Percentiles rank a stretch among this genome's conserved stretches.
Evolutionary conservation across 352 stramenopile species (phyloP).

Genomic region (Phytophthora europaea): DNA sequence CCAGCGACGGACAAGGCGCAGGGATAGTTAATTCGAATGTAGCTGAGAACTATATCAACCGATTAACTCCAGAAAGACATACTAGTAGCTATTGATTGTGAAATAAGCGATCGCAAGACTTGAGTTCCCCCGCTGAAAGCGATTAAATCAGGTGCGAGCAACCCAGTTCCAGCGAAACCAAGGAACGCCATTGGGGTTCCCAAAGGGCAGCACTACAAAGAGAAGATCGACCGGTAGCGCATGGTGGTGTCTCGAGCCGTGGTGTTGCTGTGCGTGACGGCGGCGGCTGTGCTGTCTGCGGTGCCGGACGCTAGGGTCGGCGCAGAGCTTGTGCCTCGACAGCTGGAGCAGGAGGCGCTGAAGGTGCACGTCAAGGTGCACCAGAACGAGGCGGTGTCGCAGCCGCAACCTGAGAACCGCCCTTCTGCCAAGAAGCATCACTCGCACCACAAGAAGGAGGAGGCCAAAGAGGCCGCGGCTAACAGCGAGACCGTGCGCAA

Average conservation of each 20-base stretch:
- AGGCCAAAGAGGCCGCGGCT: slow-evolving; percentile 17
- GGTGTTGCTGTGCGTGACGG: slow-evolving; percentile 47
- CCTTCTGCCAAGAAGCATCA: slow-evolving; percentile 13
- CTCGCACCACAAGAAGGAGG: slow-evolving; percentile 32
- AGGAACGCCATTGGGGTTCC: slow-evolving; percentile 1
- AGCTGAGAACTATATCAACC: background rate
- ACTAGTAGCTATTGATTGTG: too few species aligned
- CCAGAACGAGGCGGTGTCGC: slow-evolving; percentile 6
- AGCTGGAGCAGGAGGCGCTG: slow-evolving; percentile 39
- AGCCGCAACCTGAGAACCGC: slow-evolving; percentile 13
- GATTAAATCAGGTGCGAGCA: slow-evolving; percentile 7
- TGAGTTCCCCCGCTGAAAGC: background rate
- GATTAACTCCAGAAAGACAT: too few species aligned
- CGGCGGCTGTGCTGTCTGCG: slow-evolving; percentile 37
- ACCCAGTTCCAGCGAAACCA: slow-evolving; percentile 27
- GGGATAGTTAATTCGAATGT: background rate
- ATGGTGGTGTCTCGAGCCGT: slow-evolving; percentile 55
- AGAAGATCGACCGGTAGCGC: slow-evolving; percentile 10
- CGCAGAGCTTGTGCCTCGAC: slow-evolving; percentile 27
- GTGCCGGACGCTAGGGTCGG: slow-evolving; percentile 22
- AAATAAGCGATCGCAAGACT: background rate
- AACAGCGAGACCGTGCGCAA: slow-evolving; percentile 40
- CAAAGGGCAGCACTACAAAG: slow-evolving; percentile 8
- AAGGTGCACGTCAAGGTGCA: slow-evolving; percentile 40
- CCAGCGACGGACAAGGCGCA: background rate